A percentile compares a stretch with the other conserved stretches of the same genome.
Evolutionary conservation across 805 yeast species (phyloP).

Genomic region (Candida nanaspora): DNA sequence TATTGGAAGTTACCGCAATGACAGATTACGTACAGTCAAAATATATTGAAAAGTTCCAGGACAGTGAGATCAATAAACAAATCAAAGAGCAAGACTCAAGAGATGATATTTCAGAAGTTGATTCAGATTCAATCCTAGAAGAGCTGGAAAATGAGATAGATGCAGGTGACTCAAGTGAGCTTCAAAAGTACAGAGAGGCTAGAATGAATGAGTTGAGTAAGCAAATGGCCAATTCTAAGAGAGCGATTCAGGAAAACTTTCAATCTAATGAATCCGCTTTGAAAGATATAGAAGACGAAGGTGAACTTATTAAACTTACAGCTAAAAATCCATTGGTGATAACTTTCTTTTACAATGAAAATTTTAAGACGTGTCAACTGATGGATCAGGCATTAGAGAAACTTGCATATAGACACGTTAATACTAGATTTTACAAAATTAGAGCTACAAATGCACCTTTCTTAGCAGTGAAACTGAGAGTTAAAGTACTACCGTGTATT

Average conservation of each 20-base stretch:
- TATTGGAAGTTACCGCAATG: too few relatives aligned
- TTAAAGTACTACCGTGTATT: slow-evolving; percentile 69
- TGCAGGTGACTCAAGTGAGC: slow-evolving; percentile 28
- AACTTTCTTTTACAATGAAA: slow-evolving; percentile 58
- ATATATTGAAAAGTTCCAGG: slow-evolving; percentile 39
- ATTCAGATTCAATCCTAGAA: slow-evolving; percentile 36
- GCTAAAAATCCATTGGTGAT: slow-evolving; percentile 35
- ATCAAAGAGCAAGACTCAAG: slow-evolving; percentile 14
- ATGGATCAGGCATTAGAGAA: slow-evolving; percentile 42
- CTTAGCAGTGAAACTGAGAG: slow-evolving; percentile 51
- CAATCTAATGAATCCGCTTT: slow-evolving; percentile 26
- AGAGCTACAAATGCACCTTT: slow-evolving; percentile 67
- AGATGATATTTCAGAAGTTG: slow-evolving; percentile 14
- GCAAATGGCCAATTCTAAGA: slow-evolving; percentile 31
- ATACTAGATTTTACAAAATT: slow-evolving; percentile 45
- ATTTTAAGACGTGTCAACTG: slow-evolving; percentile 50
- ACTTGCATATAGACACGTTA: slow-evolving; percentile 53
- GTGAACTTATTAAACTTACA: slow-evolving; percentile 46
- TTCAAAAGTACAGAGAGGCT: slow-evolving; percentile 51
- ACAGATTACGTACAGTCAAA: slow-evolving; percentile 13
- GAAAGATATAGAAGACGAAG: slow-evolving; percentile 46
- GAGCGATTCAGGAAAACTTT: slow-evolving; percentile 23
- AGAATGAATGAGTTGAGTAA: slow-evolving; percentile 50
- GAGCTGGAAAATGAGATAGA: slow-evolving; percentile 47
- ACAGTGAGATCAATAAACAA: slow-evolving; percentile 11